These are phyloP conservation scores for Malassezia japonica DNA, from an alignment of 1,284 basidiomycete species.

Conservation along the genomic window DNA sequence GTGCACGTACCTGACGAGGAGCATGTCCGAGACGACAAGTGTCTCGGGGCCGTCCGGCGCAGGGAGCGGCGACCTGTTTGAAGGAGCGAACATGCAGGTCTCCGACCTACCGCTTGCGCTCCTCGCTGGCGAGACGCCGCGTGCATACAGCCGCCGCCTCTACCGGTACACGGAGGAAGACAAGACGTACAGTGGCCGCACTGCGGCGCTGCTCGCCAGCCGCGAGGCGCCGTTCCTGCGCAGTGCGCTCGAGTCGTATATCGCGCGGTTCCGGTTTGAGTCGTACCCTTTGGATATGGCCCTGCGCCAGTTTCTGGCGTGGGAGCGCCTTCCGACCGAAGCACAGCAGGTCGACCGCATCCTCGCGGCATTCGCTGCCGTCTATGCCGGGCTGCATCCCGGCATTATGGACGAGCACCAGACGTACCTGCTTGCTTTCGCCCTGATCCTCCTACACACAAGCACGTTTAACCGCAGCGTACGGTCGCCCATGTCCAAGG, in stretches of 20 bases:
- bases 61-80: background rate
- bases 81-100: background rate
- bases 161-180: background rate
- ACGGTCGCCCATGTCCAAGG: slow-evolving; percentile 77
- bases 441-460: slow-evolving; percentile 96
- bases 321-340: slow-evolving; percentile 79
- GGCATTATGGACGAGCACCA: slow-evolving; percentile 71
- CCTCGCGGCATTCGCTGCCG: slow-evolving; percentile 82
- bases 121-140: background rate
- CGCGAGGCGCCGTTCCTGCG: slow-evolving; percentile 66
- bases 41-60: background rate
- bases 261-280: slow-evolving; percentile 69
- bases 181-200: background rate
- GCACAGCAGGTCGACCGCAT: slow-evolving; percentile 98
- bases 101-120: background rate
- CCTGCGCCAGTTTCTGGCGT: slow-evolving; percentile 79
- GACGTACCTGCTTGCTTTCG: slow-evolving; percentile 92
- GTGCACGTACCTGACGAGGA: background rate
- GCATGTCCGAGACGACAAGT: background rate
- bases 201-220: slow-evolving; percentile 21
- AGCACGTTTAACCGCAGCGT: slow-evolving; percentile 97
- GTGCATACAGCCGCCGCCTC: background rate
- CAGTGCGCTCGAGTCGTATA: slow-evolving; percentile 63
- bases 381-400: slow-evolving; percentile 77
- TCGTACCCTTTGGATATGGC: slow-evolving; percentile 83